Evolutionary conservation across 176 grass and related monocot species (phyloP), one percentile per base, ranked within the genome.

Genomic region (Ampelocalamus luodianensis): DNA sequence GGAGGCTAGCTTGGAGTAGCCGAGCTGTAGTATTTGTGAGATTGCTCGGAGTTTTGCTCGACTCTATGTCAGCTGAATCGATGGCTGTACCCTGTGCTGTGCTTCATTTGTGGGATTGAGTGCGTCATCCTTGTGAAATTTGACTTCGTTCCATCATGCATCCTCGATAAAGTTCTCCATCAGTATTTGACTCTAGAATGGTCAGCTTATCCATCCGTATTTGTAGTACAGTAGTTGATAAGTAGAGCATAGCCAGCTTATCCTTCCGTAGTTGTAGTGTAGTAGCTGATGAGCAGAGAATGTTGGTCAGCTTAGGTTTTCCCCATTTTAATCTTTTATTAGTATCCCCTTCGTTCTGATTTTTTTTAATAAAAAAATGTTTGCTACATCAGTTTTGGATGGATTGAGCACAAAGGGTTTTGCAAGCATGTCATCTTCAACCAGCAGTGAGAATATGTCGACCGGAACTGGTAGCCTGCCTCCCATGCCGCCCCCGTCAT

Each of bases 371-470:
- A 29, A 44, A 10, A 55, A 67, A 58, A 20, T 65, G 3, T 27
- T 29, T 20, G 9, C 10, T 77, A 1, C 36, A 8, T 40, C 77
- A 91, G 95, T 70, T 72, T 82, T 89, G 1, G 40, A 89, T 66
- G 91, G 68, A 73, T 79, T 82, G 22, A 88, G 55, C 73, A 74
- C 69, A 34, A 93, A 94, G 72, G 90, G 78, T 75, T 91, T 94
- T 81, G 92, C 88, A 59, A 92, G 88, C 16, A 23, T 97, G n/a
- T 97, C 94, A 0, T 90, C 92, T 66, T 97, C 92, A 69, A 89
- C 61, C 3, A 71, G 23, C 79, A 85, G 36, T 42, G 87, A 88
- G 64, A 79, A 87, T 60, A 50, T 77, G 56, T 92, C 90, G 61
- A 97, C 90, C 12, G 86, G 58, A 74, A 94, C 82, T 15, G 86